Evolutionary conservation across 257 asterid genomes (phyloP).

Genomic region (Handroanthus guayacan): DNA sequence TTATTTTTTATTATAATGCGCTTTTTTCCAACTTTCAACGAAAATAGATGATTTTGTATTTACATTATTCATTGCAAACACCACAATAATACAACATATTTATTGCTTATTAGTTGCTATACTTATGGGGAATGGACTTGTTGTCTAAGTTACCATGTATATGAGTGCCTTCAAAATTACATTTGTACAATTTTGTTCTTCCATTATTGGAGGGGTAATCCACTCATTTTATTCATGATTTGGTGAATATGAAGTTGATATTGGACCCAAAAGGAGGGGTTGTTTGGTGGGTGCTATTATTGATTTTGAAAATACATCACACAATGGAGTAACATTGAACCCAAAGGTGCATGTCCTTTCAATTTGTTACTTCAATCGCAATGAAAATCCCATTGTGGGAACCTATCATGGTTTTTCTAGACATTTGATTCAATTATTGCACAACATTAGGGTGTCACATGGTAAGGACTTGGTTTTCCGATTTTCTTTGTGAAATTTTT

Average conservation of each 20-base stretch:
- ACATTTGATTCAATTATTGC: neutral
- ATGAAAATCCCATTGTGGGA: neutral
- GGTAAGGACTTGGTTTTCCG: too few species aligned
- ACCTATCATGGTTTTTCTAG: neutral
- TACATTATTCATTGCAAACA: too few species aligned
- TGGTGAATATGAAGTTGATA: conserved; percentile 11
- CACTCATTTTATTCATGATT: neutral
- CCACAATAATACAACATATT: neutral
- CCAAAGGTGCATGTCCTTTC: neutral
- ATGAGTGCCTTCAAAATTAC: conserved; percentile 7
- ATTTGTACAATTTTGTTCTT: neutral
- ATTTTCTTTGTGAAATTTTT: too few species aligned
- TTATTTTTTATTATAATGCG: too few species aligned
- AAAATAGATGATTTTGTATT: too few species aligned
- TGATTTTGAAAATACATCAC: neutral
- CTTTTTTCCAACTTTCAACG: too few species aligned
- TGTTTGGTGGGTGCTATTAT: conserved; percentile 18
- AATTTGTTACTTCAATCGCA: neutral
- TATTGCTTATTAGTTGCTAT: neutral
- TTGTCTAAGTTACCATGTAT: neutral
- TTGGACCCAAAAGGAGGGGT: neutral
- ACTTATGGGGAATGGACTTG: neutral
- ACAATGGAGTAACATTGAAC: neutral
- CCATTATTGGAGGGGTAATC: conserved; percentile 8
- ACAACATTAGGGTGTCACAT: neutral